Evolutionary conservation across 495 filamentous ascomycete species (phyloP).

Genomic region (Jackrogersella multiformis): DNA sequence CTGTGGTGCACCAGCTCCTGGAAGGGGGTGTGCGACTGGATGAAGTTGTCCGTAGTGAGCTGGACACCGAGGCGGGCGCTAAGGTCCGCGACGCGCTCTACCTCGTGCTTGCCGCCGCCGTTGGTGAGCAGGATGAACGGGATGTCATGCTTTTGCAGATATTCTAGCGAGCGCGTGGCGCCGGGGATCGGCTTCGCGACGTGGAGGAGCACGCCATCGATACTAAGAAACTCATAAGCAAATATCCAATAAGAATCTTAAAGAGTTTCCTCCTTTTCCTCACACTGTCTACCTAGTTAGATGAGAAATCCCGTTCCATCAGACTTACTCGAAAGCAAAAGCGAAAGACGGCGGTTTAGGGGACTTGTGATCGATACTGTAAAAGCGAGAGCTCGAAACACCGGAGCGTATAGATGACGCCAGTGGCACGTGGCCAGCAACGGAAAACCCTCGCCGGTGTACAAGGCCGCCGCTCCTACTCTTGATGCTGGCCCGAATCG

Average conservation of each 20-base stretch:
- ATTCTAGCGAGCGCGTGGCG: conserved; percentile 76
- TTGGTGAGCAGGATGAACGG: conserved; percentile 91
- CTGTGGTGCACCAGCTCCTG: conserved; percentile 57
- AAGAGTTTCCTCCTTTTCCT: background rate
- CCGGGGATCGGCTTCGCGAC: conserved; percentile 80
- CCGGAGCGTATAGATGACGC: conserved; percentile 4
- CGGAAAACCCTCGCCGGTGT: background rate
- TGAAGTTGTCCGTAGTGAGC: conserved; percentile 71
- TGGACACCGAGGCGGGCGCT: conserved; percentile 66
- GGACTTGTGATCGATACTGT: conserved; percentile 15
- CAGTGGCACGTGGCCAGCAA: background rate
- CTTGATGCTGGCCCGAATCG: conserved; percentile 6
- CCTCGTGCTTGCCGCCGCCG: conserved; percentile 83
- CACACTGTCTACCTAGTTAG: background rate
- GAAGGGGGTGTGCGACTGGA: conserved; percentile 89
- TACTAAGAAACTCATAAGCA: conserved; percentile 60
- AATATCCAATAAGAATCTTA: background rate
- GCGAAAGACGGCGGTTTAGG: conserved; percentile 60
- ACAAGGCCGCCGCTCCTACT: background rate
- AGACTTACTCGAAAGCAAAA: conserved; percentile 83
- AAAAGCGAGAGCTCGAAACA: background rate
- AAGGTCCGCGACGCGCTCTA: conserved; percentile 73
- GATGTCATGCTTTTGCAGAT: conserved; percentile 74
- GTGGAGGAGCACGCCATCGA: conserved; percentile 96
- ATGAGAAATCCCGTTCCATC: background rate